Base-by-base conservation (phyloP, 2,329 filamentous ascomycete species). In the Ceratocystis papillata region DNA sequence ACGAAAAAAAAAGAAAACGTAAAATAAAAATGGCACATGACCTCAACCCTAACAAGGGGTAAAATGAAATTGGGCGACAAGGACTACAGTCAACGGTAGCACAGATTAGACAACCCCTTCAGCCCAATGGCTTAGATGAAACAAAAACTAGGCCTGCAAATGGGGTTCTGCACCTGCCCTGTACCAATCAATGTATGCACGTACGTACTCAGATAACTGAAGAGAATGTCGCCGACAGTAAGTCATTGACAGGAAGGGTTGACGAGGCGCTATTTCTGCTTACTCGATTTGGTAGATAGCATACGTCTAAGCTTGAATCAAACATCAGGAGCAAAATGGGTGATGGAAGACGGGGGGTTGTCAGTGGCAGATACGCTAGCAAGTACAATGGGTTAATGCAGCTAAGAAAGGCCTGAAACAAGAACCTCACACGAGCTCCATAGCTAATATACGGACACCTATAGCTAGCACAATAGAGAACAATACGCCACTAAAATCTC, bases 361-460 rank as follows among this genome's bases (percentile, higher is more conserved):
- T 53, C 10, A n/a, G n/a, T 25, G 48, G 48, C 15, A n/a, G 22
- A n/a, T 8, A n/a, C 48, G 25, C 50, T 55, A 50, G 48, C 15
- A 50, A 8, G 37, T 12, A 20, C n/a, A 20, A 50, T 50, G 48
- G n/a, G 20, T 48, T 7, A n/a, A 22, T 22, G 20, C 46, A n/a
- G 20, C 48, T 25, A n/a, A 12, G 53, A 57, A n/a, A 28, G 53
- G 53, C 53, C 53, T 57, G 53, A 57, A 57, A 57, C 53, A 57
- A 33, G n/a, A 30, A 57, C 25, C 53, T 7, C 17, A 28, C 22
- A 57, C 22, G 46, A 22, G 46, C 15, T 50, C 46, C 10, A 50
- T 50, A 10, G 46, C 22, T 50, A 22, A n/a, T 20, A 3, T 50
- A 12, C 6, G 17, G 46, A 50, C 22, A 22, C 5, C 46, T 50